Conservation (phyloP, 2,329 filamentous ascomycete species). For the Fusarium sp. region DNA sequence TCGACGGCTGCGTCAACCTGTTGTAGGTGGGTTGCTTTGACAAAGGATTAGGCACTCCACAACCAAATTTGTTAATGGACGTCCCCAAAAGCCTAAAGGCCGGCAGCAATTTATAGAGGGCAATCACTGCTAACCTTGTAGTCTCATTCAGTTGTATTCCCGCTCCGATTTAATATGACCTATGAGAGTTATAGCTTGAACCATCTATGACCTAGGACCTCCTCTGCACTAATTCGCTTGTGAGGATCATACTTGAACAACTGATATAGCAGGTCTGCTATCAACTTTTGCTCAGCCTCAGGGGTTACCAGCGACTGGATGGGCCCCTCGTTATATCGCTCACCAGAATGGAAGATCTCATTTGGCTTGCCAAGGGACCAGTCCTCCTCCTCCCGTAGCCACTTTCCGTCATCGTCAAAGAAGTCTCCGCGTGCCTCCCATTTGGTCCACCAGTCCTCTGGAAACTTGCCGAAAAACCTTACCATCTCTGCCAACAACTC, state of each 20-base stretch:
- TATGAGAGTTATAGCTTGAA: conserved; percentile 29
- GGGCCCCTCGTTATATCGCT: not conserved
- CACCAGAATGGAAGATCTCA: not conserved
- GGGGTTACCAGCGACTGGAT: not conserved
- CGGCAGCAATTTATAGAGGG: too few relatives aligned
- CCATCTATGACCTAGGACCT: conserved; percentile 39
- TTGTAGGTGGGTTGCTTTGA: too few relatives aligned
- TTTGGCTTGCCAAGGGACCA: conserved; percentile 11
- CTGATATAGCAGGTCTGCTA: conserved; percentile 42
- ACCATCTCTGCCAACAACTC: conserved; percentile 45
- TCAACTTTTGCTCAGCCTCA: conserved; percentile 32
- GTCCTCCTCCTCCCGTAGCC: not conserved
- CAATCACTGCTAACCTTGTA: too few relatives aligned
- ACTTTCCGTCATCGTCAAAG: conserved; percentile 36
- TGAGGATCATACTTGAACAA: conserved; percentile 34
- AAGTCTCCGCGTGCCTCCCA: conserved; percentile 41
- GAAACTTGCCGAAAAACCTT: conserved; percentile 47
- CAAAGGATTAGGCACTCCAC: too few relatives aligned
- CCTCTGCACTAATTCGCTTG: conserved; percentile 23
- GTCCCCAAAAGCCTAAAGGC: too few relatives aligned
- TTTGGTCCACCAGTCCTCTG: conserved; percentile 46
- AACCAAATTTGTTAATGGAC: too few relatives aligned
- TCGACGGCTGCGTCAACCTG: too few relatives aligned
- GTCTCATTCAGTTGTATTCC: too few relatives aligned
- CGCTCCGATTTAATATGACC: too few relatives aligned